These are phyloP conservation scores for Populus nigra DNA, from an alignment of 345 rosid genomes.

Conservation along the genomic window DNA sequence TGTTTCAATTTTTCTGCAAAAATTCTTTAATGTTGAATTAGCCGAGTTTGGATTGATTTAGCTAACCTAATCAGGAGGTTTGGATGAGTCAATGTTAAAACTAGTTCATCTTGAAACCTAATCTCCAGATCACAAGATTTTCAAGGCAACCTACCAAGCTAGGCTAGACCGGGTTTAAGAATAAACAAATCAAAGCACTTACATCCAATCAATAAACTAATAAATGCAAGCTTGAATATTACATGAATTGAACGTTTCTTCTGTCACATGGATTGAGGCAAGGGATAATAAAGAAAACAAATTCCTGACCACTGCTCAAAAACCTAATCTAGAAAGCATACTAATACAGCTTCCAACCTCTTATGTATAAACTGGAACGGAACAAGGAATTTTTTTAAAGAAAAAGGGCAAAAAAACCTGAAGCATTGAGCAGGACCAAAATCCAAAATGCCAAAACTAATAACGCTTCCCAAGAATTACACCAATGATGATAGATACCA, in stretches of 20 bases:
- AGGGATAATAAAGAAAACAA: conserved; percentile 6
- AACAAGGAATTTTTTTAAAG: neutral
- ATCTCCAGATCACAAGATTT: no score
- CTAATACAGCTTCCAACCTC: conserved; percentile 3
- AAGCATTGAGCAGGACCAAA: neutral
- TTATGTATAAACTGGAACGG: neutral
- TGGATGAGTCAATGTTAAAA: no score
- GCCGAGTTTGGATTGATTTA: no score
- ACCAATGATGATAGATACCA: conserved; percentile 71
- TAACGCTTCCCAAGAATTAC: conserved; percentile 74
- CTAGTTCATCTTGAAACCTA: no score
- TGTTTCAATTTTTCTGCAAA: no score
- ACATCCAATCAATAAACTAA: neutral
- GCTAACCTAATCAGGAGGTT: no score
- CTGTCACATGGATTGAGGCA: neutral
- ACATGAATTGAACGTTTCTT: conserved; percentile 1
- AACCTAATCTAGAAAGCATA: neutral
- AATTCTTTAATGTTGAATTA: no score
- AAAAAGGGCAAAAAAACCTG: neutral
- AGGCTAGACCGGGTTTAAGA: no score
- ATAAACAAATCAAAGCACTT: neutral
- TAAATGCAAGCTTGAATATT: conserved; percentile 3
- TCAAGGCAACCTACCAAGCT: no score
- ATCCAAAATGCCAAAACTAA: conserved; percentile 32
- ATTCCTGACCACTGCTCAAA: conserved; percentile 5